Percentiles rank a stretch among this genome's conserved stretches.
phyloP scores from a whole-genome alignment of 2,329 filamentous ascomycete genomes.

The Pseudogymnoascus sp. region DNA sequence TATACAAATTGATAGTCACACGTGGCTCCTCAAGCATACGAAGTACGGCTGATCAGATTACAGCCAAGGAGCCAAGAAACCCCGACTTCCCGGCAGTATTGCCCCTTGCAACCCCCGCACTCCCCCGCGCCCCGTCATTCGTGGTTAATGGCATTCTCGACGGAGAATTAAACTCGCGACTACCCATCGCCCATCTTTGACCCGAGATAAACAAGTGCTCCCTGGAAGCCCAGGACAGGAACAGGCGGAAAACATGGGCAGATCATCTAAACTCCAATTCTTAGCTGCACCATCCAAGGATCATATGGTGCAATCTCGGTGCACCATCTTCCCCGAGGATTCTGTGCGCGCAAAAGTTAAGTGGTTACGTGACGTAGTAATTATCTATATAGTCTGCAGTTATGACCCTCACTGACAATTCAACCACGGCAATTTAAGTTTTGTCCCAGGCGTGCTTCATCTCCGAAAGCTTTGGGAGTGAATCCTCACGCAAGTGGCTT shows the following conservation, averaged over 20 bases:
- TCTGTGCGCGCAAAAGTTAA: neutral
- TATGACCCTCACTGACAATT: neutral
- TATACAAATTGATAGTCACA: neutral
- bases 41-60: neutral
- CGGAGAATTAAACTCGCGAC: neutral
- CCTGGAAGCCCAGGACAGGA: neutral
- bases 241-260: neutral
- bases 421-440: neutral
- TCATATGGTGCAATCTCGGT: conserved; percentile 4
- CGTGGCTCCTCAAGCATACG: neutral
- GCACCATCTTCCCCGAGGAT: neutral
- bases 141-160: neutral
- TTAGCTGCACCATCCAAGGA: neutral
- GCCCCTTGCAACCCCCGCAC: conserved; percentile 2
- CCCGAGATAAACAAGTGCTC: neutral
- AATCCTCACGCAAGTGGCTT: neutral
- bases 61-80: conserved; percentile 6
- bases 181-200: conserved; percentile 1
- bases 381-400: neutral
- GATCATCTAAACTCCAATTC: neutral
- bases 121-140: neutral
- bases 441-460: neutral
- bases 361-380: neutral
- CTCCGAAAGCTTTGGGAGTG: neutral
- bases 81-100: neutral